Evolutionary conservation across 2,329 filamentous ascomycete genomes (phyloP).

Genomic region (Onygenales sp.): DNA sequence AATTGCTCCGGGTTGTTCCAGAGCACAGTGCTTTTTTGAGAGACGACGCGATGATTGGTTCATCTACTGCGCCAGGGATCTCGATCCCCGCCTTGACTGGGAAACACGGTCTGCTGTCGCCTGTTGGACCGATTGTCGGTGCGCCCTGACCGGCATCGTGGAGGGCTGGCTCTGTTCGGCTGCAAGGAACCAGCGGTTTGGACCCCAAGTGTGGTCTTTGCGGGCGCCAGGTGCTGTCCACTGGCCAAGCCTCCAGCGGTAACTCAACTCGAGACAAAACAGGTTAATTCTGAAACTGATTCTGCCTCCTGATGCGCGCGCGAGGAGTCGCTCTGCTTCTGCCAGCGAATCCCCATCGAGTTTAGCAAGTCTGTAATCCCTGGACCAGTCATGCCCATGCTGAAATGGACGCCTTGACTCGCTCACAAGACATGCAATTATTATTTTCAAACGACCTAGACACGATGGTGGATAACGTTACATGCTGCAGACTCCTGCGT

Average conservation of each 20-base stretch:
- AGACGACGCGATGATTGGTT: not conserved
- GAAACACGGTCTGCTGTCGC: not conserved
- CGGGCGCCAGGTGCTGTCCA: not conserved
- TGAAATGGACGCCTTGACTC: conserved; percentile 1
- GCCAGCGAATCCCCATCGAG: not conserved
- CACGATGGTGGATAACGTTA: not conserved
- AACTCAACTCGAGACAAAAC: conserved; percentile 1
- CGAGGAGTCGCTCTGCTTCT: not conserved
- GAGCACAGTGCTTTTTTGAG: not conserved
- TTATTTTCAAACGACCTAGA: not conserved
- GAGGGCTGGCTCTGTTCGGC: not conserved
- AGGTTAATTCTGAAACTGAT: not conserved
- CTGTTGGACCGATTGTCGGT: not conserved
- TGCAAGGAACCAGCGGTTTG: not conserved
- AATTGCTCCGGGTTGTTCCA: not conserved
- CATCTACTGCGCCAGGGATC: not conserved
- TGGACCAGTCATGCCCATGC: not conserved
- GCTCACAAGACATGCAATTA: conserved; percentile 1
- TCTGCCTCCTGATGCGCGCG: not conserved
- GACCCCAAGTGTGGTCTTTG: not conserved
- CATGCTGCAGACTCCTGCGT: conserved; percentile 1
- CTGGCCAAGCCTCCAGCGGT: not conserved
- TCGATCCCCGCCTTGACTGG: not conserved
- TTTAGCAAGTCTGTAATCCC: not conserved
- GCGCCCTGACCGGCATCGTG: not conserved